phyloP scores from a whole-genome alignment of 2,329 filamentous ascomycete genomes.

The Epichloe bromicola region DNA sequence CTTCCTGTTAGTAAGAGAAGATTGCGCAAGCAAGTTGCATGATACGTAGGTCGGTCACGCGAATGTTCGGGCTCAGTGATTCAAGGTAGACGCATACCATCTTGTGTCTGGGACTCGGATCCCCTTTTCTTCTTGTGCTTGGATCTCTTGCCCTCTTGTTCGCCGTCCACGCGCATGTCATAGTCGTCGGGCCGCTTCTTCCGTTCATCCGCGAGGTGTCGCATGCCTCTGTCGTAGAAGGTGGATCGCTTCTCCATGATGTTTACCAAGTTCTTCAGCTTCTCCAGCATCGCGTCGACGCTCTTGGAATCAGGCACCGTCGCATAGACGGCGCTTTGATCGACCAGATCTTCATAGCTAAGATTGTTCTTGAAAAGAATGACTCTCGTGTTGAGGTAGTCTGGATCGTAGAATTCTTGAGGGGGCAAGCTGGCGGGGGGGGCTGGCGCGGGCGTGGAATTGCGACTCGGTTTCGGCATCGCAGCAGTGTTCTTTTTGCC shows the following conservation, averaged over 20 bases:
- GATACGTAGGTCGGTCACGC: not conserved
- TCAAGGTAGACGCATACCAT: conserved; percentile 2
- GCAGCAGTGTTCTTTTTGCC: conserved; percentile 50
- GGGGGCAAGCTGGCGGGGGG: conserved; percentile 39
- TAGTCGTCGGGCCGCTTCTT: conserved; percentile 48
- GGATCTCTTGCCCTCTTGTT: conserved; percentile 39
- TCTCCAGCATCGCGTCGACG: conserved; percentile 49
- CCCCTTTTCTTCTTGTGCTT: conserved; percentile 76
- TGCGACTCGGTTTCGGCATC: conserved; percentile 59
- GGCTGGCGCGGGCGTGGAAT: conserved; percentile 51
- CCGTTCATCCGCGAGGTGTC: conserved; percentile 51
- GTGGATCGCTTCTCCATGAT: conserved; percentile 54
- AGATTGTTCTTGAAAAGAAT: conserved; percentile 42
- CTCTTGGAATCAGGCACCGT: conserved; percentile 50
- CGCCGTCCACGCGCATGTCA: conserved; percentile 33
- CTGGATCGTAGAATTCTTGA: conserved; percentile 42
- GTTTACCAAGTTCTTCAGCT: conserved; percentile 50
- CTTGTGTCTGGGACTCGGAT: conserved; percentile 35
- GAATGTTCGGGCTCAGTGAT: not conserved
- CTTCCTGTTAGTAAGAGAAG: not conserved
- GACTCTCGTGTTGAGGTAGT: conserved; percentile 53
- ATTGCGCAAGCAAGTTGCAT: not conserved
- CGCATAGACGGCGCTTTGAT: conserved; percentile 42
- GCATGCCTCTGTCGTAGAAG: conserved; percentile 61
- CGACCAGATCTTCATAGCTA: conserved; percentile 57